Percentiles rank a stretch among this genome's conserved stretches.
Evolutionary conservation across 2,329 filamentous ascomycete species (phyloP).

Genomic region (Ophiosphaerella korrae): DNA sequence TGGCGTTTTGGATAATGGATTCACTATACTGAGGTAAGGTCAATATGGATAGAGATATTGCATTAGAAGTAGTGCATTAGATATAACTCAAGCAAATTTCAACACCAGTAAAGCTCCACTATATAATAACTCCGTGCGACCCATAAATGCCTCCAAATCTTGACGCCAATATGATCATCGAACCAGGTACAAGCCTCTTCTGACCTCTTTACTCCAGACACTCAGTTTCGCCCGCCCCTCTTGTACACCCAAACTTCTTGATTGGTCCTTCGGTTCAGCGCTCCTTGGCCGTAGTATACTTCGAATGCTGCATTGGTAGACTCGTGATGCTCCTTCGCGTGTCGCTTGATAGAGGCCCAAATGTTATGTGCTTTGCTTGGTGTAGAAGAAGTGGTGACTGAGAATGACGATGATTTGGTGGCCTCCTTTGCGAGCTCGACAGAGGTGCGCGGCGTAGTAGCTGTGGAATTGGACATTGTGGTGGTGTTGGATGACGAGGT

Average conservation of each 20-base stretch:
- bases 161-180: too few relatives aligned
- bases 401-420: conserved; percentile 5
- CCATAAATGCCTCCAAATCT: too few relatives aligned
- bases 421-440: conserved; percentile 18
- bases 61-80: too few relatives aligned
- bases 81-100: too few relatives aligned
- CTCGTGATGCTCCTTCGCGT: conserved; percentile 28
- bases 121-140: too few relatives aligned
- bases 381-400: conserved; percentile 4
- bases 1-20: too few relatives aligned
- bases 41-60: too few relatives aligned
- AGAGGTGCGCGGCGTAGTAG: conserved; percentile 25
- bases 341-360: conserved; percentile 24
- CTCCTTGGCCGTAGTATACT: conserved; percentile 25
- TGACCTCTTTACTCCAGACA: background rate
- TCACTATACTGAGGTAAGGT: too few relatives aligned
- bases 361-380: conserved; percentile 8
- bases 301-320: conserved; percentile 25
- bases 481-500: background rate
- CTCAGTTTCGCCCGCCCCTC: conserved; percentile 6
- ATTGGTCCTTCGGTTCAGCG: background rate
- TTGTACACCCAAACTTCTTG: conserved; percentile 26
- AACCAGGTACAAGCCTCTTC: background rate
- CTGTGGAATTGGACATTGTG: conserved; percentile 16
- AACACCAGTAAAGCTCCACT: too few relatives aligned